Percentiles rank a stretch among this genome's conserved stretches.
phyloP scores from a whole-genome alignment of 139 green algal species.

The Chlorella sp. region DNA sequence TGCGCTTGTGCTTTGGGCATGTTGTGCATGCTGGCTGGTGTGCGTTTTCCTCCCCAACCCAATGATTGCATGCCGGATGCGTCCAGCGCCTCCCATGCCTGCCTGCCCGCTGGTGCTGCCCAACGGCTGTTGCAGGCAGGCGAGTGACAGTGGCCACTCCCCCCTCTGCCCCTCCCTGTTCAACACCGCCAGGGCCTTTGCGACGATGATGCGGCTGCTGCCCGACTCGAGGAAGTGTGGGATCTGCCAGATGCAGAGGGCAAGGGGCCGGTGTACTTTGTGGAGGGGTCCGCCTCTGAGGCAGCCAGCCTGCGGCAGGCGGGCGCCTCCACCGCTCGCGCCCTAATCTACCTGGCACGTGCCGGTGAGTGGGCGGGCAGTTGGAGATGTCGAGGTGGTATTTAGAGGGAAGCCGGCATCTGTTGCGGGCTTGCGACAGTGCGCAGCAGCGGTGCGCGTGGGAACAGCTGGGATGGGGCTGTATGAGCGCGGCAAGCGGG shows the following conservation, averaged over 20 bases:
- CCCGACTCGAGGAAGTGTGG: not conserved
- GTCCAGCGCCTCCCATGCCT: too few relatives aligned
- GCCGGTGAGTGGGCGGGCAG: not conserved
- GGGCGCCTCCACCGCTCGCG: conserved; percentile 35
- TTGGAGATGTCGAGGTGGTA: not conserved
- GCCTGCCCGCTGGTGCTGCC: too few relatives aligned
- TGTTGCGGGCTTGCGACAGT: not conserved
- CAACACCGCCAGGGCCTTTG: conserved; percentile 8
- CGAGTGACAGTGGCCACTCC: too few relatives aligned
- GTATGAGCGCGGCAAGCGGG: too few relatives aligned
- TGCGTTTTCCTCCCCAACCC: too few relatives aligned
- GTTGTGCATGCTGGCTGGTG: too few relatives aligned
- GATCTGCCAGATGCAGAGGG: not conserved
- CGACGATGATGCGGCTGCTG: not conserved
- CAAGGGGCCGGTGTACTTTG: conserved; percentile 42
- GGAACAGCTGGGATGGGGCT: too few relatives aligned
- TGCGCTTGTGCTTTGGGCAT: too few relatives aligned
- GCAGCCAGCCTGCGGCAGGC: conserved; percentile 46
- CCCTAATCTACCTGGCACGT: conserved; percentile 53
- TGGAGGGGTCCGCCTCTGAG: conserved; percentile 61
- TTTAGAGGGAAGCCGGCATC: not conserved
- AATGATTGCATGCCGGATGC: too few relatives aligned
- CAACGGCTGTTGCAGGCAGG: too few relatives aligned
- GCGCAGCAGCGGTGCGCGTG: not conserved
- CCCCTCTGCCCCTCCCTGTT: too few relatives aligned